phyloP scores from a whole-genome alignment of 2,329 filamentous ascomycete genomes.

The Thielaviopsis euricoi region DNA sequence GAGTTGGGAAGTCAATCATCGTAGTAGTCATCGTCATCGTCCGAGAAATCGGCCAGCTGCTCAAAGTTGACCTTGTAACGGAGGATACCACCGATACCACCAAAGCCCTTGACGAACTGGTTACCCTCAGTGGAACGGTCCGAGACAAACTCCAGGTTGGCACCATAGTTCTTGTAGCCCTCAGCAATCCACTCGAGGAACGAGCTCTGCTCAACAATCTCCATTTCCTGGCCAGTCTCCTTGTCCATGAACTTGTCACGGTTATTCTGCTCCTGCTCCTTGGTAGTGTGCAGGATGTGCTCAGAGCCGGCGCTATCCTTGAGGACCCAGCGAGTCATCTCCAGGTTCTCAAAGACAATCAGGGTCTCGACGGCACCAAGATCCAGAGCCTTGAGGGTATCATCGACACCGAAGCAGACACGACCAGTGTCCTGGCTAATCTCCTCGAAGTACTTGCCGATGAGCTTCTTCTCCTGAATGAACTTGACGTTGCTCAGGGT shows the following conservation, averaged over 20 bases:
- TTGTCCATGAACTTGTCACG: constrained; percentile 87
- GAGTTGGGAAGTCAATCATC: constrained; percentile 78
- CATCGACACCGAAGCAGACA: constrained; percentile 94
- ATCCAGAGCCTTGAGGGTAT: constrained; percentile 92
- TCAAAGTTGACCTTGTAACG: constrained; percentile 99
- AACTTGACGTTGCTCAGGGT: constrained; percentile 99
- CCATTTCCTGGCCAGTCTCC: constrained; percentile 94
- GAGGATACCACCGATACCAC: constrained; percentile 91
- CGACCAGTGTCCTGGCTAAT: constrained; percentile 95
- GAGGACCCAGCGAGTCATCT: constrained; percentile 79
- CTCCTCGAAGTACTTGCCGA: constrained; percentile 97
- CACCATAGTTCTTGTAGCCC: constrained; percentile 95
- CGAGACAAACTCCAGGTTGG: constrained; percentile 89
- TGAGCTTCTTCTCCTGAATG: constrained; percentile 99
- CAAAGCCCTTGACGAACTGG: constrained; percentile 98
- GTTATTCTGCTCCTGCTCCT: constrained; percentile 52
- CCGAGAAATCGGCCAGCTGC: constrained; percentile 80
- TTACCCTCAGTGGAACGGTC: constrained; percentile 96
- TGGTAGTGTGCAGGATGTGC: constrained; percentile 71
- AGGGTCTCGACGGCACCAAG: constrained; percentile 86
- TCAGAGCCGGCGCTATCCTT: constrained; percentile 63
- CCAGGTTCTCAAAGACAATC: constrained; percentile 95
- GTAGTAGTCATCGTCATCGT: constrained; percentile 93
- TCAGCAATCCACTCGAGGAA: constrained; percentile 99
- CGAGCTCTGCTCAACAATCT: constrained; percentile 67